Evolutionary conservation across 345 rosid species (phyloP), one percentile per base, ranked within the genome.

Genomic region (Acer saccharum): DNA sequence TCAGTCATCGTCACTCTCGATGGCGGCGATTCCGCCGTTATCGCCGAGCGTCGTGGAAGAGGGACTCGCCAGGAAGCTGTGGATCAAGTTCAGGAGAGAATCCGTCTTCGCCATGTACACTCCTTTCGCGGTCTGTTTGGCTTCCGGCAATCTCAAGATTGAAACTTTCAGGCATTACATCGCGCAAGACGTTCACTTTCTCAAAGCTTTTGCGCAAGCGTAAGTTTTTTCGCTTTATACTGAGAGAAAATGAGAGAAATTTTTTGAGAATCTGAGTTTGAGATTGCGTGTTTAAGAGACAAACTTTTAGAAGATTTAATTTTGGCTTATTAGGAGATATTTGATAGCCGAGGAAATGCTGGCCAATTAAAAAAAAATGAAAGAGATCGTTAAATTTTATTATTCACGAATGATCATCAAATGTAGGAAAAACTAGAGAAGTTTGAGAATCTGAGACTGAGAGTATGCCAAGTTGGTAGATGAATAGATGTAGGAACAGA

Each of bases 121-220:
- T 54, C 98, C 99, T 48, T 94, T 94, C 69, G 79, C 90, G 12
- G 81, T 94, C 76, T 84, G 76, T 80, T 84, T 97, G 78, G 98
- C 95, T 39, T 86, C 98, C 73, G 99, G 98, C 6, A 81, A 84
- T 76, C 98, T 97, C 72, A 77, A 88, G 84, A 78, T 89, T 78
- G 92, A 91, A 1, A n/a, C 86, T 18, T 97, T 94, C 81, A 84
- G 92, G 73, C 89, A 89, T 74, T 97, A 89, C 80, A 86, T 94
- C 71, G 85, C 97, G 0, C 99, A 97, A 77, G 98, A 94, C 79
- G 88, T 81, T 74, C 87, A 90, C 81, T 97, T 92, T 86, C 98
- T 97, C 44, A 94, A 91, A 78, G 90, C 99, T 71, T 94, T 90
- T 72, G 89, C 91, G 61, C 92, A 87, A 29, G 99, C 98, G 99